phyloP scores from a whole-genome alignment of 2,329 filamentous ascomycete genomes.

The Gnomoniopsis smithogilvyi region DNA sequence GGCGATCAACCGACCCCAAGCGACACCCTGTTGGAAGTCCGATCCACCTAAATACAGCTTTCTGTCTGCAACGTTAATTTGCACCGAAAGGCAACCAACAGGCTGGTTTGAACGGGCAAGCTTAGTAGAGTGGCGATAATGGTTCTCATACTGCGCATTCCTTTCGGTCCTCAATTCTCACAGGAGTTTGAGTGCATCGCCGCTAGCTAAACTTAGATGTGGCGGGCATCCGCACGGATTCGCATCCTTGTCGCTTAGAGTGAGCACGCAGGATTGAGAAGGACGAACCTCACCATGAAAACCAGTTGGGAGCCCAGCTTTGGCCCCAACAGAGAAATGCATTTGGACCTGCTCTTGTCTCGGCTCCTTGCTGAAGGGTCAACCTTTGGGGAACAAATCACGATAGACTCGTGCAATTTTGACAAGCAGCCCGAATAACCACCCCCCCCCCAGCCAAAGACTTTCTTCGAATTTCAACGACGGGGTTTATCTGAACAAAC shows the following conservation, averaged over 20 bases:
- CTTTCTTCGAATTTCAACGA: not conserved
- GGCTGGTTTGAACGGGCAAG: too few species aligned
- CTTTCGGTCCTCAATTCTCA: not conserved
- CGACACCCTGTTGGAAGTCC: too few species aligned
- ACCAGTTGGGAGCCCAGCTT: not conserved
- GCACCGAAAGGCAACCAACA: too few species aligned
- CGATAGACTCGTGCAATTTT: not conserved
- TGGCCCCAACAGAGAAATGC: not conserved
- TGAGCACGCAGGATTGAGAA: not conserved
- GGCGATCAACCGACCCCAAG: too few species aligned
- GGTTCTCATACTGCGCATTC: not conserved
- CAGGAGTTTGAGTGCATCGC: not conserved
- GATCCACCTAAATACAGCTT: too few species aligned
- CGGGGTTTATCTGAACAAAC: not conserved
- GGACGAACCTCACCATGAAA: not conserved
- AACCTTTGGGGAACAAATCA: not conserved
- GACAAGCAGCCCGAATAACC: not conserved
- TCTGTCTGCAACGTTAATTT: too few species aligned
- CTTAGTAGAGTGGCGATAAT: not conserved
- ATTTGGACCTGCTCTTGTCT: not conserved
- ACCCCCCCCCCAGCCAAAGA: not conserved
- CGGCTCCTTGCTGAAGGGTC: not conserved
- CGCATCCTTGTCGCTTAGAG: not conserved
- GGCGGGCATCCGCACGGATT: not conserved
- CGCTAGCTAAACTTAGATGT: not conserved